Evolutionary conservation across 805 yeast genomes (phyloP).

Genomic region (Candida ulmi): DNA sequence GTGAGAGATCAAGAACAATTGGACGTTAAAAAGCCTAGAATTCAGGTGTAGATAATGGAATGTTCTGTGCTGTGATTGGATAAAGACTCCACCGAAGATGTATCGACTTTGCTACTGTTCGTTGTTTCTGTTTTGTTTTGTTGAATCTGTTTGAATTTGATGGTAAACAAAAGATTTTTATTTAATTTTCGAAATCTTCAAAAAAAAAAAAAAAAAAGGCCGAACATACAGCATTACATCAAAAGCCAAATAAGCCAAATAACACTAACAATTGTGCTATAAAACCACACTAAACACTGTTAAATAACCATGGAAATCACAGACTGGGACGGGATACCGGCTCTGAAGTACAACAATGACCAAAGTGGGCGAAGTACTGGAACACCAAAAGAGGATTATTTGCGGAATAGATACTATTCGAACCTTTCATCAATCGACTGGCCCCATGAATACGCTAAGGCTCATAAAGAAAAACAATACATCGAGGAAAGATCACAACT

Average conservation of each 20-base stretch:
- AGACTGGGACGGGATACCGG: background rate
- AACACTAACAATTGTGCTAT: no score
- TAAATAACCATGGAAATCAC: background rate
- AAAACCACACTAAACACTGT: no score
- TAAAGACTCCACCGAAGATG: no score
- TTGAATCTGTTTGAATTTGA: no score
- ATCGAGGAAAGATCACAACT: background rate
- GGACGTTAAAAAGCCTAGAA: no score
- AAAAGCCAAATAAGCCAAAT: no score
- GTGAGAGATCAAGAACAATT: no score
- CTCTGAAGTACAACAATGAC: conserved; percentile 1
- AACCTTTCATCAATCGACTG: conserved; percentile 46
- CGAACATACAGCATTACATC: no score
- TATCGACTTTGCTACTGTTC: no score
- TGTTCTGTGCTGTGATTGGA: no score
- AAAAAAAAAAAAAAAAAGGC: background rate
- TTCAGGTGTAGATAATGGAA: no score
- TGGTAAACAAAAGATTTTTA: no score
- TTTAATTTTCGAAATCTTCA: background rate
- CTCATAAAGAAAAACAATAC: conserved; percentile 6
- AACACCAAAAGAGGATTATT: conserved; percentile 2
- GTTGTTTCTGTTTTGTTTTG: background rate
- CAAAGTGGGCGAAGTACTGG: background rate
- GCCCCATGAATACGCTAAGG: conserved; percentile 37
- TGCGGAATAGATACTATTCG: conserved; percentile 23